Evolutionary conservation across 208 protist genomes (phyloP).

Genomic region (Herpetomonas tarakana): DNA sequence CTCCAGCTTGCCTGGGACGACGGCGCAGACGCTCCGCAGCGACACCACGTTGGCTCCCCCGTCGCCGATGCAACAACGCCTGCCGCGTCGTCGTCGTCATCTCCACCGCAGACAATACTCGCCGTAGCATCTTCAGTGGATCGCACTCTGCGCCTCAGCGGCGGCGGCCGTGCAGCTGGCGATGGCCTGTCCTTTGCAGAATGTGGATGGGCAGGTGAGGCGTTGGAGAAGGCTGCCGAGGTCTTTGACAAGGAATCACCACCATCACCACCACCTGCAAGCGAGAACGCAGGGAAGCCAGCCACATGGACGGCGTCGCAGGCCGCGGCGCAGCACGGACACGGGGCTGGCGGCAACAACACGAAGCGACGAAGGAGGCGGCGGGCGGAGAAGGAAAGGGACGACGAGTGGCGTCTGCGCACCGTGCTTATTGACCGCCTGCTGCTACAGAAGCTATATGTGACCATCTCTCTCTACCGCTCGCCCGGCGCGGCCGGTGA

Average conservation of each 20-base stretch:
- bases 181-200: neutral
- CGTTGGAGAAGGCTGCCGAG: neutral
- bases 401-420: constrained; percentile 22
- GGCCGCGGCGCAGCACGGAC: no score
- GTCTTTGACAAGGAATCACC: no score
- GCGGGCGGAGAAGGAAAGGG: constrained; percentile 2
- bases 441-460: constrained; percentile 48
- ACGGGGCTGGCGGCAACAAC: no score
- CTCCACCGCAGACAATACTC: no score
- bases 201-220: neutral
- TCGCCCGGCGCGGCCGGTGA: constrained; percentile 61
- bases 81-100: no score
- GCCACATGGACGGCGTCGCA: no score
- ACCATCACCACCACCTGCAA: no score
- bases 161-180: neutral
- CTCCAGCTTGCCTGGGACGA: constrained; percentile 24
- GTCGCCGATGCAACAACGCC: no score
- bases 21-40: neutral
- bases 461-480: constrained; percentile 78
- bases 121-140: neutral
- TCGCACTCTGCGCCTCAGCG: neutral
- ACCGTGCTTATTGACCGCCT: constrained; percentile 54
- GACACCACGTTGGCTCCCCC: neutral
- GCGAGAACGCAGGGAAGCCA: no score
- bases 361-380: neutral